Evolutionary conservation across 1,139 yeast species (phyloP), one percentile per base, ranked within the genome.

Genomic region (Scheffersomyces quercinus): DNA sequence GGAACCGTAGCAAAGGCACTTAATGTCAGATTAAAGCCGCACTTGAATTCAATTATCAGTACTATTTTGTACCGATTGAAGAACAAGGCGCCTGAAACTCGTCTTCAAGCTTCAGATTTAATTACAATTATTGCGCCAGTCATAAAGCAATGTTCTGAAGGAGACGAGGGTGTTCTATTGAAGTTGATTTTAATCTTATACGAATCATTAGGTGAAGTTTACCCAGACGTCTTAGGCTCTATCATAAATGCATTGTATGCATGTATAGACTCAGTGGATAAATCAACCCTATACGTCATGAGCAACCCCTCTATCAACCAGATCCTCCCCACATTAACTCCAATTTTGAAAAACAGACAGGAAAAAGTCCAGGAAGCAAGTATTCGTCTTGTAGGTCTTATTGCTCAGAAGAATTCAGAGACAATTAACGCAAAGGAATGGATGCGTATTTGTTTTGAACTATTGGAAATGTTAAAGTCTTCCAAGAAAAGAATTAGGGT

Each of bases 371-470:
- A 91, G 61, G 95, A 89, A 51, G 81, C 86, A 49, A 82, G 95
- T 13, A 86, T 93, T 36, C 81, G 78, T 41, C 69, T 93, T 26
- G 86, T 95, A 26, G 97, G 97, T 2, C 71, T 82, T 38, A 86
- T 93, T 43, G 97, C 98, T 0, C 81, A 78, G 42, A 77, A 83
- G 41, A 93, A 89, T n/a, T 83, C 96, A 0, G 96, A 88, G 53
- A 81, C 82, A 43, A 89, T 91, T 16, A 83, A 91, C 40, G 96
- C 97, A 2, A 83, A 89, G 49, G 99, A 95, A 64, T 95, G 99
- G 99, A 89, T 93, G 95, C 77, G 99, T 49, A 88, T 93, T 28
- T 88, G 97, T 56, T 90, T 88, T 65, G 97, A 91, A 59, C 70
- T 95, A 36, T 67, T 95, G 36, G 99, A 93, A 53, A 83, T 93